Base-by-base conservation (phyloP, 768 basidiomycete species). In the Piloderma croceum region DNA sequence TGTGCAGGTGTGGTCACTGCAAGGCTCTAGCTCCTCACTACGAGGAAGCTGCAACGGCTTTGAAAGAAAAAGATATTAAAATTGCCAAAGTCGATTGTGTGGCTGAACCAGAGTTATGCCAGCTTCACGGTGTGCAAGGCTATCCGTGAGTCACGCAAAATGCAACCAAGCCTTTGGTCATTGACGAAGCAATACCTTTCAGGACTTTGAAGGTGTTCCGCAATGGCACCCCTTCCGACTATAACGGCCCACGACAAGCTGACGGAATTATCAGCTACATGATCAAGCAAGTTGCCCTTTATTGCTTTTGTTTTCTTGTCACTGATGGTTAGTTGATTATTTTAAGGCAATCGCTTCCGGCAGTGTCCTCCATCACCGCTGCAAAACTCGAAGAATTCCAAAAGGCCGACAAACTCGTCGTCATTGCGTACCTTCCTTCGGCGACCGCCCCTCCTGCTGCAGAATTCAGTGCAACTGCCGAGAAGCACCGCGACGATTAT, bases 51-150 rank as follows among this genome's bases (percentile, higher is more conserved):
- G 92, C 96, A 2, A 94, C 93, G 9, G 69, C 79, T 24, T 81
- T 99, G 62, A 96, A 94, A 69, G 84, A 83, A 48, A 87, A 82
- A 60, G 73, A 73, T 62, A 90, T 99, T 67, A 85, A 85, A 61
- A 65, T 99, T 39, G 92, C 92, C 50, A 94, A 97, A 60, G 93
- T 98, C 37, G 91, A 98, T 71, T 98, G 94, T 62, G 94, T 96
- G 33, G 92, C 89, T 48, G 73, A 98, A 55, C 79, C 84, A 19
- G 92, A 94, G 39, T 77, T 99, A 22, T 99, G 96, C 67, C 82
- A 88, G 58, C 54, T 74, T 36, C 82, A 92, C 43, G 92, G 86
- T 31, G 77, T 99, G 32, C 80, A 83, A 60, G 94, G 94, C 12
- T 99, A 99, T 69, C 92, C 92, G 91, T 92, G 54, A 54, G 90